These are phyloP conservation scores for Magnusiomyces suaveolens DNA, from an alignment of 1,139 yeast species.

Conservation along the genomic window DNA sequence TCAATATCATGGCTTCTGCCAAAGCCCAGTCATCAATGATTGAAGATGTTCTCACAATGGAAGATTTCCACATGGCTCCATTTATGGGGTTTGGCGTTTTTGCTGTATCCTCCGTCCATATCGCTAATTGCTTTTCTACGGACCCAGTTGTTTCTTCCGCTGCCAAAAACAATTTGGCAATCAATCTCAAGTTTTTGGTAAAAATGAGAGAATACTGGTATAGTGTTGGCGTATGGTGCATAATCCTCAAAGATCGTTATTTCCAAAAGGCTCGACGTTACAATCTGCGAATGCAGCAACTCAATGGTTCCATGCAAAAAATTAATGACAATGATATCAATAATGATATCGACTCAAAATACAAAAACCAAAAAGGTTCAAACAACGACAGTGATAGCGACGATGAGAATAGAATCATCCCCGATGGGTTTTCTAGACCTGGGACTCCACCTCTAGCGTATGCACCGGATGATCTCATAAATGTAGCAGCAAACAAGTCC, in stretches of 20 bases:
- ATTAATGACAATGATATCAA: background rate
- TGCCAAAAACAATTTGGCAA: constrained; percentile 30
- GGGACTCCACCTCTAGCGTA: constrained; percentile 23
- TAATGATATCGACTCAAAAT: background rate
- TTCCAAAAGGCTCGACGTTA: constrained; percentile 16
- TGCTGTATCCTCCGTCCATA: constrained; percentile 31
- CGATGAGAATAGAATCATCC: background rate
- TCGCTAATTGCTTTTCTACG: constrained; percentile 30
- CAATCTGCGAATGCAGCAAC: constrained; percentile 11
- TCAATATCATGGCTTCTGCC: constrained; percentile 28
- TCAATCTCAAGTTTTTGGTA: constrained; percentile 29
- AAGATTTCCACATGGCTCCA: constrained; percentile 31
- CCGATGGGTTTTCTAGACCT: constrained; percentile 22
- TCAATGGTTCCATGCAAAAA: background rate
- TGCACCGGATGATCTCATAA: constrained; percentile 22
- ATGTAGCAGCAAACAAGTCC: constrained; percentile 13
- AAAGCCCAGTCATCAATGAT: constrained; percentile 28
- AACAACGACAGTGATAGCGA: background rate
- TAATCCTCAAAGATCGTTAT: constrained; percentile 30
- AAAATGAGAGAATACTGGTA: constrained; percentile 31
- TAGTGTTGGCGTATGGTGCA: constrained; percentile 33
- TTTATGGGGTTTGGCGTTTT: constrained; percentile 32
- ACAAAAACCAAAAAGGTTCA: background rate
- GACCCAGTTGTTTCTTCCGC: constrained; percentile 25
- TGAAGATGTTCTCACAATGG: constrained; percentile 26